These are phyloP conservation scores for Alternaria postmessia DNA, from an alignment of 2,329 filamentous ascomycete genomes.

Conservation along the genomic window DNA sequence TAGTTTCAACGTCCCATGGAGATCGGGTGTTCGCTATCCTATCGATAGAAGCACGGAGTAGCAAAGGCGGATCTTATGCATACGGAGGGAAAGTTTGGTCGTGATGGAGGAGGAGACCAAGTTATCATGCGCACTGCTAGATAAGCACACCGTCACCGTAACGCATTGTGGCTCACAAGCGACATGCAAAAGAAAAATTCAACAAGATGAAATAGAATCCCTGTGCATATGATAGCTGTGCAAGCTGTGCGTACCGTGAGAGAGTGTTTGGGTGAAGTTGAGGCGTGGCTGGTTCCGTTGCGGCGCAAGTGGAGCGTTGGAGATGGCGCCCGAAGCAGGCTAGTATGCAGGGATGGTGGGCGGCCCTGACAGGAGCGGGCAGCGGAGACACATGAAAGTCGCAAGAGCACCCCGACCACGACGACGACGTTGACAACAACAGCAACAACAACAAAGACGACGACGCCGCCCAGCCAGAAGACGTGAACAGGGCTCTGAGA, in stretches of 20 bases:
- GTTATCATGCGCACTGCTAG: not conserved
- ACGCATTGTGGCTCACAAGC: not conserved
- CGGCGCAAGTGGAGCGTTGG: not conserved
- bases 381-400: conserved; percentile 38
- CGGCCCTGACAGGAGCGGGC: conserved; percentile 15
- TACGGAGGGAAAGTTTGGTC: conserved; percentile 15
- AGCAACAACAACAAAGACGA: conserved; percentile 16
- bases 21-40: conserved; percentile 8
- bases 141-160: not conserved
- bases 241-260: not conserved
- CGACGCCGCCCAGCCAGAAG: conserved; percentile 17
- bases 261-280: not conserved
- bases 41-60: conserved; percentile 22
- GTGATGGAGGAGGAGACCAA: not conserved
- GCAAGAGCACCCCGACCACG: conserved; percentile 22
- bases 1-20: conserved; percentile 31
- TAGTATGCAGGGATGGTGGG: conserved; percentile 30
- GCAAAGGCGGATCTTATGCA: conserved; percentile 24
- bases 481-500: conserved; percentile 6
- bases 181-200: not conserved
- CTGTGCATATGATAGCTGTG: not conserved
- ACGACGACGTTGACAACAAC: conserved; percentile 8
- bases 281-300: not conserved
- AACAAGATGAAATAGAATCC: not conserved
- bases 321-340: conserved; percentile 5